Evolutionary conservation across 78 protist genomes (phyloP).

Genomic region (Tieghemostelium lacteum): DNA sequence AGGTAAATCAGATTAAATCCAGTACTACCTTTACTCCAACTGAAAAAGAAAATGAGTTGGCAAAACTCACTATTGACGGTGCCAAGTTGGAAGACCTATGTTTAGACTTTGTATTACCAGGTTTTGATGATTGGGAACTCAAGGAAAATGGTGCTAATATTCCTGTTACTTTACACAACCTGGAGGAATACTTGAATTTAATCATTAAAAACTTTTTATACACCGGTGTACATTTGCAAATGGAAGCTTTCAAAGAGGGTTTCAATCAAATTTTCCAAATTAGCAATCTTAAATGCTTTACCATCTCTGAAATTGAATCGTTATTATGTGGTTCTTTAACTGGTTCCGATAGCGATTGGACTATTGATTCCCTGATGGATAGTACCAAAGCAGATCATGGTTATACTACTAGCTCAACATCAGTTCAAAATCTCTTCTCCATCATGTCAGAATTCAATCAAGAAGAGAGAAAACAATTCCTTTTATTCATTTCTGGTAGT

Average conservation of each 20-base stretch:
- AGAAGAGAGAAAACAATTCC: constrained; percentile 78
- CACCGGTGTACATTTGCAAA: constrained; percentile 70
- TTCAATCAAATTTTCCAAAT: constrained; percentile 75
- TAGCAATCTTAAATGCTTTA: constrained; percentile 44
- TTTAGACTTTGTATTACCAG: constrained; percentile 81
- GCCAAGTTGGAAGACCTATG: constrained; percentile 67
- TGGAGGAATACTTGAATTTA: constrained; percentile 79
- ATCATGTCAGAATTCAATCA: constrained; percentile 68
- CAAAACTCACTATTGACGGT: constrained; percentile 70
- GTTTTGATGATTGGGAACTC: constrained; percentile 68
- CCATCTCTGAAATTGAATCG: constrained; percentile 65
- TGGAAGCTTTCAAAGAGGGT: constrained; percentile 82
- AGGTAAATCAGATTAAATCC: constrained; percentile 31
- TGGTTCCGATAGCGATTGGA: constrained; percentile 54
- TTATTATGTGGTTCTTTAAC: constrained; percentile 79
- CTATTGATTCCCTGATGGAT: constrained; percentile 64
- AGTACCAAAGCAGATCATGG: constrained; percentile 82
- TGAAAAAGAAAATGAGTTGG: constrained; percentile 41
- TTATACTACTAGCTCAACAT: constrained; percentile 45
- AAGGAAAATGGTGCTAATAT: constrained; percentile 39
- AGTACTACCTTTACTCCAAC: not conserved
- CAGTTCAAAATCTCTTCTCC: constrained; percentile 77
- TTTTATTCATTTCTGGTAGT: constrained; percentile 85
- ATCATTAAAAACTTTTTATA: constrained; percentile 37
- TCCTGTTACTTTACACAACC: constrained; percentile 50